Evolutionary conservation across 2,329 filamentous ascomycete species (phyloP).

Genomic region (Boeremia exigua): DNA sequence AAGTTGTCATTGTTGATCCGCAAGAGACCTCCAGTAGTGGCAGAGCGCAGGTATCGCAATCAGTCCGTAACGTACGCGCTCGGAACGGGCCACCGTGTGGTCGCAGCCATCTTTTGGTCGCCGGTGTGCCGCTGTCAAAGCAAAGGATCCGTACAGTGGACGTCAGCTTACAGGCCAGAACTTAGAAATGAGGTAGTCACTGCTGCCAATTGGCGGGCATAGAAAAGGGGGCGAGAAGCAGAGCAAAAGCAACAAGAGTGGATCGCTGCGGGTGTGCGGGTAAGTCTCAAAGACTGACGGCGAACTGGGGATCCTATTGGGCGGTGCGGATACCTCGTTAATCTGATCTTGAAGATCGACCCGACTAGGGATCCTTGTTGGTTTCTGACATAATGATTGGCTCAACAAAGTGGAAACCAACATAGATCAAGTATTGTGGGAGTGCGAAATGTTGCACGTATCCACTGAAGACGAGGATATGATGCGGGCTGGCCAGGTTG

Average conservation of each 20-base stretch:
- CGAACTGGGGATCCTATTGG: slow-evolving; percentile 32
- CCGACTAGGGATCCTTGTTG: slow-evolving; percentile 32
- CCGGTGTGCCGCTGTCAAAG: slow-evolving; percentile 39
- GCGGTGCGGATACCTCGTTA: slow-evolving; percentile 42
- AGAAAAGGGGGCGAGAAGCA: slow-evolving; percentile 23
- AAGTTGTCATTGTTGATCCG: slow-evolving; percentile 6
- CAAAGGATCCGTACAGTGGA: slow-evolving; percentile 17
- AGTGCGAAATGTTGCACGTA: slow-evolving; percentile 3
- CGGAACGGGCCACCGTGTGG: slow-evolving; percentile 26
- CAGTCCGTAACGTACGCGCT: slow-evolving; percentile 5
- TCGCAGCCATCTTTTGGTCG: slow-evolving; percentile 24
- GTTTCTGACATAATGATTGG: background rate
- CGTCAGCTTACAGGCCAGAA: slow-evolving; percentile 17
- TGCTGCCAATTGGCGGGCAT: slow-evolving; percentile 21
- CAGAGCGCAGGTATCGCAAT: slow-evolving; percentile 4
- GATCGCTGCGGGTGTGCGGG: slow-evolving; percentile 28
- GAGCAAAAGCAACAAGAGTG: slow-evolving; percentile 23
- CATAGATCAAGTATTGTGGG: background rate
- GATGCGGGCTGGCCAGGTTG: slow-evolving; percentile 2
- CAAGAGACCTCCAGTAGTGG: slow-evolving; percentile 4
- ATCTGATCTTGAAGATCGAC: slow-evolving; percentile 43
- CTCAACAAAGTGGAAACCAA: background rate
- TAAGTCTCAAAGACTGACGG: slow-evolving; percentile 33
- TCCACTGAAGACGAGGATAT: slow-evolving; percentile 7
- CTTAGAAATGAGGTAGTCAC: slow-evolving; percentile 18